Evolutionary conservation across 306 rosid species (phyloP), one percentile per base, ranked within the genome.

Genomic region (Sicyos baderoa): DNA sequence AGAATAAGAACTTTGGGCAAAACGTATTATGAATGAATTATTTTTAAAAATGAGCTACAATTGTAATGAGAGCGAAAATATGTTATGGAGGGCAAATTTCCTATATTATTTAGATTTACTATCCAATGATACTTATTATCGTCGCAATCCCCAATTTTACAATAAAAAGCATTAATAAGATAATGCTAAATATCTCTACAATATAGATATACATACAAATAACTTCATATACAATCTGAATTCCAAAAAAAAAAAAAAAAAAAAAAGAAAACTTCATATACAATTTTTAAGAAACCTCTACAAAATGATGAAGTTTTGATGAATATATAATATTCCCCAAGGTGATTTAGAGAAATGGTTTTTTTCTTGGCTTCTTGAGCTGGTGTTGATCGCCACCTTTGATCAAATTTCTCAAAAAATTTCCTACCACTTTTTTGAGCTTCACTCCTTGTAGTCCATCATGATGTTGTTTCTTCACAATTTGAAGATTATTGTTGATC

Each of bases 361-460:
- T 87, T 40, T 25, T 87, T 85, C 7, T 73, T 65, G 65, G 84
- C 79, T 45, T 84, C 88, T 75, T 76, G 68, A 67, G 72, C 45
- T 40, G 45, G 45, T 40, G 45, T 40, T 40, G 45, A 51, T 84
- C 96, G 9, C 84, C 82, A 42, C 82, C 76, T 76, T 80, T 84
- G 55, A 90, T 79, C 79, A 90, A 47, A 71, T 85, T 85, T 7
- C 86, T 82, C 54, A 91, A 76, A 75, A 88, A 82, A 72, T 86
- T 91, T 54, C 84, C 73, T n/a, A 91, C 84, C 86, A 88, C 47
- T 72, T 84, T 88, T 80, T 79, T 86, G 37, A 91, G 78, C 86
- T 84, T 88, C 82, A 85, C 40, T 21, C 92, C 87, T 68, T 84
- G 84, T 9, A 68, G 16, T 18, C 79, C 80, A 29, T 83, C 88